phyloP scores from a whole-genome alignment of 2,329 filamentous ascomycete genomes.

The Coccinonectria pachysandricola region DNA sequence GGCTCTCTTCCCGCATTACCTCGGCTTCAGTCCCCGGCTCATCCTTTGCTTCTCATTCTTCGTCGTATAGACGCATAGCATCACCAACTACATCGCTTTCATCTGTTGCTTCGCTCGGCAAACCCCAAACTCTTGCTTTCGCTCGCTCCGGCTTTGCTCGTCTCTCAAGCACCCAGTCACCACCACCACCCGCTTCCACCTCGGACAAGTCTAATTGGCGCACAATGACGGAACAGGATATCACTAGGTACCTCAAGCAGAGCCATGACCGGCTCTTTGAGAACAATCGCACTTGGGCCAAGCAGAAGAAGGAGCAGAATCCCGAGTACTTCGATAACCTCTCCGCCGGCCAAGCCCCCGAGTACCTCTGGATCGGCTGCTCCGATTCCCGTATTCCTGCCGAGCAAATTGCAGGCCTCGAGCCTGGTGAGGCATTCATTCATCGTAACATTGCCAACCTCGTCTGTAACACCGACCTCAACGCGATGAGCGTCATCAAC shows the following conservation, averaged over 20 bases:
- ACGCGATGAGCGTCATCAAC: conserved; percentile 71
- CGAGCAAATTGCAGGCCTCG: conserved; percentile 71
- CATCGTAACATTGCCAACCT: conserved; percentile 94
- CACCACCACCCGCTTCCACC: conserved; percentile 1
- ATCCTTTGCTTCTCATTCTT: no score
- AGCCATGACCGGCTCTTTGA: conserved; percentile 59
- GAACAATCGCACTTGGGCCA: conserved; percentile 58
- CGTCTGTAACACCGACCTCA: conserved; percentile 69
- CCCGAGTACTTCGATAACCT: conserved; percentile 57
- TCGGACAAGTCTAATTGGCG: conserved; percentile 8
- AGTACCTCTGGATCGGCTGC: conserved; percentile 84
- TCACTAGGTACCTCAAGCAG: conserved; percentile 47
- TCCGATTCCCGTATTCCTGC: conserved; percentile 87
- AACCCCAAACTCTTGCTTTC: no score
- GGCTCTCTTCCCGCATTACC: no score
- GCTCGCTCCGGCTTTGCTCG: no score
- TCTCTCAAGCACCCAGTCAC: conserved; percentile 5
- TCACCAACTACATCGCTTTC: neutral
- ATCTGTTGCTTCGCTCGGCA: neutral
- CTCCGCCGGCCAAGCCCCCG: conserved; percentile 53
- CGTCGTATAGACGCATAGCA: no score
- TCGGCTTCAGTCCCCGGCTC: no score
- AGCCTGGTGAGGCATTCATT: conserved; percentile 86
- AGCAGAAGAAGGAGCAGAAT: conserved; percentile 45
- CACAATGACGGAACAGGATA: conserved; percentile 30